Evolutionary conservation across 2,329 filamentous ascomycete species (phyloP).

Genomic region (Penicillium sp.): DNA sequence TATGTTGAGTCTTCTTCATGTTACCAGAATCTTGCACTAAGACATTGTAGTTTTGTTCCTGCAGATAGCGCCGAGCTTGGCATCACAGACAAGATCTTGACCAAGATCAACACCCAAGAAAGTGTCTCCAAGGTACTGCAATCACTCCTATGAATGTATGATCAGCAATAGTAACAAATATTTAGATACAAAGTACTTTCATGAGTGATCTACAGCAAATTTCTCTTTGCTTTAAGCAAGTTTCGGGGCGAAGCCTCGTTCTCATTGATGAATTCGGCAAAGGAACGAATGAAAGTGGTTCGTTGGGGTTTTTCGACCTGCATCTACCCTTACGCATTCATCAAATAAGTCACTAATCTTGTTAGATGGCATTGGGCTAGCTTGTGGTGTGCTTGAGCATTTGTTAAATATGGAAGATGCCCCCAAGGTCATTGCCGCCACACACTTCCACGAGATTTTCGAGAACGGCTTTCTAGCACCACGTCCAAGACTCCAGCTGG

Average conservation of each 20-base stretch:
- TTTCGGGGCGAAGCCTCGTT: conserved; percentile 76
- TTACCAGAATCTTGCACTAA: background rate
- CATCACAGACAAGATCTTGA: conserved; percentile 89
- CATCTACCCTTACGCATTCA: background rate
- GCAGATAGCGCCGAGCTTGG: conserved; percentile 77
- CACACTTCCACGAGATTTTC: conserved; percentile 64
- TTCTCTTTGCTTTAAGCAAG: conserved; percentile 72
- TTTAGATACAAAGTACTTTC: conserved; percentile 65
- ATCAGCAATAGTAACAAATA: background rate
- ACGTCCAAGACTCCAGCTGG: conserved; percentile 54
- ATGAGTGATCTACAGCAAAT: conserved; percentile 89
- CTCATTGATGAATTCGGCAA: conserved; percentile 93
- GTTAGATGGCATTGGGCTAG: conserved; percentile 66
- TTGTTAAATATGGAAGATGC: conserved; percentile 54
- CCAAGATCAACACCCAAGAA: conserved; percentile 77
- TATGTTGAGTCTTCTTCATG: conserved; percentile 22
- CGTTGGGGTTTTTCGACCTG: conserved; percentile 1
- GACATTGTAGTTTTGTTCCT: conserved; percentile 73
- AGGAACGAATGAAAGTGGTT: conserved; percentile 64
- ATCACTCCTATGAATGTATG: background rate
- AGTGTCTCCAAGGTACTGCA: conserved; percentile 60
- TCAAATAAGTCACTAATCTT: conserved; percentile 4
- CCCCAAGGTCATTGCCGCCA: conserved; percentile 66
- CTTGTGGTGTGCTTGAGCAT: conserved; percentile 64
- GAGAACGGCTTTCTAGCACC: conserved; percentile 58